phyloP scores from a whole-genome alignment of 192 early-diverging fungal species.

The Cetraspora pellucida region DNA sequence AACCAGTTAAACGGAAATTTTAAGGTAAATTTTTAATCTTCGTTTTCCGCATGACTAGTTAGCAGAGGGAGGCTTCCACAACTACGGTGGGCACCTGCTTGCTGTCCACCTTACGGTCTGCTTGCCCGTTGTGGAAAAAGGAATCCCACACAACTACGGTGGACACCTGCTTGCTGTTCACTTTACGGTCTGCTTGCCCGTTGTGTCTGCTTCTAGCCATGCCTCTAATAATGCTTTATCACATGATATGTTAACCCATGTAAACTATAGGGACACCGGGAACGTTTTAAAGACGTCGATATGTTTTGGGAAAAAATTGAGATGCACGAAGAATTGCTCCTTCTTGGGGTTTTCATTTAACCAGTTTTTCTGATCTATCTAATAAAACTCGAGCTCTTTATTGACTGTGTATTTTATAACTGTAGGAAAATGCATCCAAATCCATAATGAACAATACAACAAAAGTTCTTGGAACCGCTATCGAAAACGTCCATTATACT shows the following conservation, averaged over 20 bases:
- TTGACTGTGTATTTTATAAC: constrained; percentile 32
- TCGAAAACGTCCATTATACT: constrained; percentile 24
- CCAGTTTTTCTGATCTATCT: constrained; percentile 29
- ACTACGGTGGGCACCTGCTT: constrained; percentile 32
- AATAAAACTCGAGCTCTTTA: constrained; percentile 26
- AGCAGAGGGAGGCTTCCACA: constrained; percentile 35
- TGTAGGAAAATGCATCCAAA: constrained; percentile 12
- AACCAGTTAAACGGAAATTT: constrained; percentile 11
- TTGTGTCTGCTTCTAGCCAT: constrained; percentile 31
- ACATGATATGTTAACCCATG: constrained; percentile 29
- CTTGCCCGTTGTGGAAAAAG: constrained; percentile 37
- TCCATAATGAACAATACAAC: constrained; percentile 7
- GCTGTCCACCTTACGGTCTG: constrained; percentile 34
- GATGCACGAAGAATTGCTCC: constrained; percentile 21
- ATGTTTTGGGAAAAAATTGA: constrained; percentile 32
- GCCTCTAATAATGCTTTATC: constrained; percentile 21
- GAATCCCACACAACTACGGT: constrained; percentile 38
- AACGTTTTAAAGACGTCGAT: constrained; percentile 33
- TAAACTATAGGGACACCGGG: constrained; percentile 31
- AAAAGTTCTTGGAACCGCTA: constrained; percentile 28
- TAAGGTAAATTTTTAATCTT: constrained; percentile 33
- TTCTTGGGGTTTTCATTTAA: constrained; percentile 29
- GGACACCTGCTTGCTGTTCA: constrained; percentile 35
- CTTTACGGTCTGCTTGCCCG: constrained; percentile 36
- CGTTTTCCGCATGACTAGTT: constrained; percentile 33